These are phyloP conservation scores for Amaranthus cruentus DNA, from an alignment of 148 eudicot species.

Conservation along the genomic window DNA sequence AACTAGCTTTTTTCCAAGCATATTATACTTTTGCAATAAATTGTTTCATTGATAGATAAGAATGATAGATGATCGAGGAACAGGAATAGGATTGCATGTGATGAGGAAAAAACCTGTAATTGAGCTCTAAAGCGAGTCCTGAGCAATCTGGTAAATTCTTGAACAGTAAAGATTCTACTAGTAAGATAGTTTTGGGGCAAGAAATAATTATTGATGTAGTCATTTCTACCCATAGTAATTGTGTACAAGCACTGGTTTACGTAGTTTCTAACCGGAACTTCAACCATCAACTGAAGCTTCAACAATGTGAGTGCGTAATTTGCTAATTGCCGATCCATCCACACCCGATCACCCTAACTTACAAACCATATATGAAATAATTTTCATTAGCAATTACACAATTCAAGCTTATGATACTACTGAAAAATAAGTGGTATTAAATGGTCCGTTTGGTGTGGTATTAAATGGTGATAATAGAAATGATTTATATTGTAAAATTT, in stretches of 20 bases:
- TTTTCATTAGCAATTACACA: no score
- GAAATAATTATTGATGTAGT: conserved; percentile 54
- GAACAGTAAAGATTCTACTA: conserved; percentile 10
- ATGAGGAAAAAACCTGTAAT: conserved; percentile 21
- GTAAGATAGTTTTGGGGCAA: conserved; percentile 24
- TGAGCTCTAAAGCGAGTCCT: conserved; percentile 28
- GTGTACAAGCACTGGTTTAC: conserved; percentile 42
- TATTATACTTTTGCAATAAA: no score
- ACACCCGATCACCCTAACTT: conserved; percentile 32
- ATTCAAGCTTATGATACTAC: no score
- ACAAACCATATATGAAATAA: no score
- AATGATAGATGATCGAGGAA: no score
- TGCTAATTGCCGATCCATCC: conserved; percentile 29
- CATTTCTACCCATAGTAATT: conserved; percentile 44
- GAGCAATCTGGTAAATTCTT: conserved; percentile 27
- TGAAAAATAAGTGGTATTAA: no score
- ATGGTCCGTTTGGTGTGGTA: no score
- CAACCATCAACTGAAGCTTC: background rate
- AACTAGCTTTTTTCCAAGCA: no score
- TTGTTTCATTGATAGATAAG: no score
- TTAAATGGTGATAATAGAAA: no score
- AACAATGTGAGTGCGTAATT: conserved; percentile 22
- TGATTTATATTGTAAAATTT: no score
- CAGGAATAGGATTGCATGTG: no score
- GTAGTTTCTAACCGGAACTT: conserved; percentile 8